Evolutionary conservation across 1,139 yeast species (phyloP), one percentile per base, ranked within the genome.

Genomic region (Komagataea norvegica): DNA sequence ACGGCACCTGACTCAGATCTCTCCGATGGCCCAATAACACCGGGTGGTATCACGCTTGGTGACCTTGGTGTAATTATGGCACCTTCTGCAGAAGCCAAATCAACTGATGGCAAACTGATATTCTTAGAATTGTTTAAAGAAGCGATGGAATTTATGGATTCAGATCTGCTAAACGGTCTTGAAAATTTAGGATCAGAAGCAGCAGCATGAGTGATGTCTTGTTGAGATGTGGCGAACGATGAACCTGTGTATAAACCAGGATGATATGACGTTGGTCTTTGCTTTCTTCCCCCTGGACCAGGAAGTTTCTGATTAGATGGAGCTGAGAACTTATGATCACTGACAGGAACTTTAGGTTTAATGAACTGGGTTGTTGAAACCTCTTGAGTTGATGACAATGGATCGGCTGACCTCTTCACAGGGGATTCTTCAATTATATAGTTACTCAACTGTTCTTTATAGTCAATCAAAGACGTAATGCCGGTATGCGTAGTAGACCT

Each of bases 211-310:
- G 13, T 16, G 19, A 16, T 22, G 11, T 30, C 25, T 11, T 25
- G 33, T 22, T 22, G 29, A 19, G 13, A n/a, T 10, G 24, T 8
- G 11, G 21, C 13, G 10, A 31, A 16, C 6, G 36, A 17, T 16
- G 36, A 17, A 18, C 64, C 51, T 8, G 70, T 52, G 38, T 61
- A 57, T 19, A 65, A 55, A 1, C 68, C 65, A 10, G 93, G 91
- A 54, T 83, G 89, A 54, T 80, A 83, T 8, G 89, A 81, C 0
- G 89, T 82, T 33, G 93, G 91, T 57, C 93, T 72, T 38, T 86
- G 88, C 52, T 74, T 79, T 56, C 76, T 72, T 34, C 61, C 62
- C 10, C 69, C 47, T 15, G 55, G 52, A 19, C 54, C 52, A 7
- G 56, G 56, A 19, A 53, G 37, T 33, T 52, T 55, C 35, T 46